Evolutionary conservation across 2,329 filamentous ascomycete species (phyloP), one percentile per base, ranked within the genome.

Genomic region (Massarina eburnea): DNA sequence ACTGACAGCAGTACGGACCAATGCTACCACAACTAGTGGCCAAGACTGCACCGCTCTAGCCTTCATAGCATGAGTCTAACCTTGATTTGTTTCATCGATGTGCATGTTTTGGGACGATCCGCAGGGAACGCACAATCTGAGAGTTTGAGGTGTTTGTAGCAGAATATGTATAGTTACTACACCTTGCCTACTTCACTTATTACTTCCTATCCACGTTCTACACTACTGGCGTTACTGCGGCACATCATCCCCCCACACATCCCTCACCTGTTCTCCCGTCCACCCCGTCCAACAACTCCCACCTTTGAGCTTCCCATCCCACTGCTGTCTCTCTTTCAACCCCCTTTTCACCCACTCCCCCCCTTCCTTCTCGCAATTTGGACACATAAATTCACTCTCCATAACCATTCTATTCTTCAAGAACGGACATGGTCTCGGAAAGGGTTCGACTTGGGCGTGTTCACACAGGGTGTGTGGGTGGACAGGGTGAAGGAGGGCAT

Each of bases 391-490:
- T 4, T 37, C 30, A n/a, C 48, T 51, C 8, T 26, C 38, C 12
- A 20, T 27, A 5, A 41, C 12, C 8, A 20, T 17, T 12, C 20
- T 39, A 24, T 50, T 8, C 1, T 34, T 21, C 1, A 55, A 22
- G 18, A 21, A 21, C 12, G 4, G 17, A 24, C 56, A 61, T 9
- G 48, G 49, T 4, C 35, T 34, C 9, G 35, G 51, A 17, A 51
- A 45, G 6, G 43, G 41, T 20, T 29, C 5, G 14, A 39, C 17
- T 6, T 52, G 36, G 22, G 54, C 52, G 5, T 19, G 10, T 2
- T 39, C 7, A 18, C 54, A 61, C 1, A 59, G 18, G 1, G 45
- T 52, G 12, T 54, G 52, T 2, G 56, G 44, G 2, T 15, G 9
- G 6, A 36, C 10, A 9, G 19, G 15, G 19, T 45, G 38, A 0